Evolutionary conservation across 345 rosid genomes (phyloP).

Genomic region (Litchi chinensis): DNA sequence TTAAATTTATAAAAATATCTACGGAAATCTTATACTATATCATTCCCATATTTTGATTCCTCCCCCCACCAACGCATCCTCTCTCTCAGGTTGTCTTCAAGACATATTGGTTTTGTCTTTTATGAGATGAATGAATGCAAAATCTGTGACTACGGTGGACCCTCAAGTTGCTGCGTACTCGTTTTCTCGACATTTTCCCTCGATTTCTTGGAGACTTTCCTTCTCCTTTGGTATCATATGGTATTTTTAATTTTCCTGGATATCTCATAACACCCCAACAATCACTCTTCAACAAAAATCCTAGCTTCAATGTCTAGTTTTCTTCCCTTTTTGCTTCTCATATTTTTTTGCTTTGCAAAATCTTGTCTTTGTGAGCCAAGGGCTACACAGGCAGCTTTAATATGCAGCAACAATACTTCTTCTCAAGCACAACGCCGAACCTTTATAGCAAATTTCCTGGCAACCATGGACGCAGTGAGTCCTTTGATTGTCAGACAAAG

Average conservation of each 20-base stretch:
- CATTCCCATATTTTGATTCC: no score
- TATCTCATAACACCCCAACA: background rate
- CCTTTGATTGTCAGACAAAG: slow-evolving; percentile 40
- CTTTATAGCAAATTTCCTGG: slow-evolving; percentile 54
- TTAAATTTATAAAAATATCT: no score
- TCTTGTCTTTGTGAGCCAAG: slow-evolving; percentile 67
- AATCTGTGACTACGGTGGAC: no score
- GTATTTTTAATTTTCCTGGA: background rate
- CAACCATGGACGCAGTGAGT: slow-evolving; percentile 47
- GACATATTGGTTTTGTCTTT: no score
- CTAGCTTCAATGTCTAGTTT: background rate
- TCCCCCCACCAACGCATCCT: no score
- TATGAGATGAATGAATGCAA: no score
- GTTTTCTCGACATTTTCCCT: background rate
- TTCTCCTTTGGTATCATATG: background rate
- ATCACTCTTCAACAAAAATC: background rate
- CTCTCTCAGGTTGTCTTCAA: no score
- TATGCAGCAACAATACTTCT: slow-evolving; percentile 71
- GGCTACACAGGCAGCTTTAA: slow-evolving; percentile 52
- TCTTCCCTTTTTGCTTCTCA: slow-evolving; percentile 23
- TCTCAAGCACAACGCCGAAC: slow-evolving; percentile 35
- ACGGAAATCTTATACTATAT: no score
- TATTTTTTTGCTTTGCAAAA: slow-evolving; percentile 27
- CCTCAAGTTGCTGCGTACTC: no score
- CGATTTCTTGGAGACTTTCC: background rate